phyloP scores from a whole-genome alignment of 129 eudicot genomes.

The Scalesia atractyloides region DNA sequence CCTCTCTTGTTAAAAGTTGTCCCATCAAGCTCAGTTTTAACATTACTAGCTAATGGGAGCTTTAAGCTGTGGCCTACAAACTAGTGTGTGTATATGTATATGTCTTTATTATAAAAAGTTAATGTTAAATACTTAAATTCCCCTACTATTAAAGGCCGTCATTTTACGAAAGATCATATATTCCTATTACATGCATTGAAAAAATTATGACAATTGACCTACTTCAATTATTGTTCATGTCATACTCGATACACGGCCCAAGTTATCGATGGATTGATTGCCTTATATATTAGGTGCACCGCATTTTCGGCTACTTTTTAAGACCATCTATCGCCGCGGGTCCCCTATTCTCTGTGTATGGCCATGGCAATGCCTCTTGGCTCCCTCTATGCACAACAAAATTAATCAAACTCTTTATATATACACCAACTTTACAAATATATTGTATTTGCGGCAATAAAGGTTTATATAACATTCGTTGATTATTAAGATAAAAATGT shows the following conservation, averaged over 20 bases:
- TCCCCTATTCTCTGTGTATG: constrained; percentile 5
- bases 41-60: too few species aligned
- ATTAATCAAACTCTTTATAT: neutral
- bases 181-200: too few species aligned
- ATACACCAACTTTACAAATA: neutral
- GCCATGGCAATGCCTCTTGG: constrained; percentile 17
- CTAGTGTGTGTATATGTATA: too few species aligned
- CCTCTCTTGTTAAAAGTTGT: too few species aligned
- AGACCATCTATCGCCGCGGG: constrained; percentile 11
- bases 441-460: neutral
- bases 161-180: too few species aligned
- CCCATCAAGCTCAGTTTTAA: too few species aligned
- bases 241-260: neutral
- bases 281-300: constrained; percentile 28
- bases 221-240: too few species aligned
- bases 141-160: too few species aligned
- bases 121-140: too few species aligned
- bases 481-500: neutral
- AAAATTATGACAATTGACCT: too few species aligned
- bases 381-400: constrained; percentile 8
- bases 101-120: too few species aligned
- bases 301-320: constrained; percentile 26
- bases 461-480: neutral
- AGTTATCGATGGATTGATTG: constrained; percentile 5
- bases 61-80: too few species aligned